These are phyloP conservation scores for Akebia trifoliata DNA, from an alignment of 164 flowering plant species.

Conservation along the genomic window DNA sequence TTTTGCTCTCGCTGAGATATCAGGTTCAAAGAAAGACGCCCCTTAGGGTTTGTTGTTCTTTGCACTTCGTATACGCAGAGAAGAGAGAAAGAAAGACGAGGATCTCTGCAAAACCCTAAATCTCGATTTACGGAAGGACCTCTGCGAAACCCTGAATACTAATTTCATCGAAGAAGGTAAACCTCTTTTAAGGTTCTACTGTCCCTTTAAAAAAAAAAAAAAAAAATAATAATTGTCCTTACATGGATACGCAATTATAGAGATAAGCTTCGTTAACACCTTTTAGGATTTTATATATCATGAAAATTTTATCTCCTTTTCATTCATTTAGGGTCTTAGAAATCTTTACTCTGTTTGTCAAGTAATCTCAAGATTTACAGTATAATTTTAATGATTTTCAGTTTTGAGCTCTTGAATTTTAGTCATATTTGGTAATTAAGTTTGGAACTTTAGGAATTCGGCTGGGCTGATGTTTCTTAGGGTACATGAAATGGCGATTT, in stretches of 20 bases:
- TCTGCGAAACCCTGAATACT: background rate
- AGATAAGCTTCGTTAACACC: background rate
- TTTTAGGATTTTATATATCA: background rate
- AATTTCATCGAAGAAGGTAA: constrained; percentile 5
- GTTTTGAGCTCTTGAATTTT: background rate
- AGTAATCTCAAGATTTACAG: background rate
- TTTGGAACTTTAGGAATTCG: too few relatives aligned
- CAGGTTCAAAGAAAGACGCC: too few relatives aligned
- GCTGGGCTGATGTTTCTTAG: too few relatives aligned
- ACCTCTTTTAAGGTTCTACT: background rate
- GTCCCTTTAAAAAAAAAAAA: too few relatives aligned
- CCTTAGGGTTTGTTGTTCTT: background rate
- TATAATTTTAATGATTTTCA: background rate
- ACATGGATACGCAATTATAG: background rate
- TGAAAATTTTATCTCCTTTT: background rate
- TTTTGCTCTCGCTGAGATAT: too few relatives aligned
- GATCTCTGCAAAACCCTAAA: background rate
- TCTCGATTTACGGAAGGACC: background rate
- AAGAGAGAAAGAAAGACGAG: background rate
- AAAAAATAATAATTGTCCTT: background rate
- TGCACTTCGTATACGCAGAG: background rate
- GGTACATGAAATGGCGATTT: too few relatives aligned
- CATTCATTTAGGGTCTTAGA: background rate
- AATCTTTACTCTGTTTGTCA: background rate
- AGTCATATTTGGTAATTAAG: too few relatives aligned